Evolutionary conservation across 108 stramenopile genomes (phyloP), one percentile per base, ranked within the genome.

Genomic region (Nitzschia putrida): DNA sequence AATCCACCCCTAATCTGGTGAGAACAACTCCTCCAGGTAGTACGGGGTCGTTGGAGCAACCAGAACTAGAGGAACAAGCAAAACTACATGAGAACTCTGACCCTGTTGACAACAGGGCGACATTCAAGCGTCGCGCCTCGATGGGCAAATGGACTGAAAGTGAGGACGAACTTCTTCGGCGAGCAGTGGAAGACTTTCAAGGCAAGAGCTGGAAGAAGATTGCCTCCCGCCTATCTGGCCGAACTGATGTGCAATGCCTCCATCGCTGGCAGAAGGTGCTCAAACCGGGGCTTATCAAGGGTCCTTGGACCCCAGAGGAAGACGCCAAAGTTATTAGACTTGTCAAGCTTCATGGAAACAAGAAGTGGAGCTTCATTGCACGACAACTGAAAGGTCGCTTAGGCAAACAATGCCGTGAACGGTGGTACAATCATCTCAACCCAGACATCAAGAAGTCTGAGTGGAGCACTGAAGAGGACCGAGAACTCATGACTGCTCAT

Each of bases 191-290:
- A 29, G 83, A 78, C 41, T 90, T 85, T 44, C 43, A 56, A n/a
- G 94, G 93, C 25, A 93, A 89, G 68, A 97, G 96, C 78, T 99
- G 98, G 98, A 97, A 98, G 81, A 90, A 90, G 52, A 97, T 95
- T 66, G 90, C 95, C 4, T 29, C 80, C 20, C 75, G 83, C 29
- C 81, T 98, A 0, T 74, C 81, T 20, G 94, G 91, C 43, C 74
- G 93, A 10, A 89, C 87, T 12, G 98, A 97, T 57, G 95, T 97
- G 0, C 98, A 99, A 69, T 99, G 98, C 71, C 82, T 99, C 14
- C 98, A 99, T 72, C 90, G 98, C 16, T 99, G 98, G 98, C 96
- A 98, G 73, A 99, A 99, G 74, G 98, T 99, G 14, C 91, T 99
- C 20, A 89, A 88, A 50, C 97, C 98, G 7, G 99, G 97, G 50